phyloP scores from a whole-genome alignment of 306 rosid species.

The Trifolium dubium region DNA sequence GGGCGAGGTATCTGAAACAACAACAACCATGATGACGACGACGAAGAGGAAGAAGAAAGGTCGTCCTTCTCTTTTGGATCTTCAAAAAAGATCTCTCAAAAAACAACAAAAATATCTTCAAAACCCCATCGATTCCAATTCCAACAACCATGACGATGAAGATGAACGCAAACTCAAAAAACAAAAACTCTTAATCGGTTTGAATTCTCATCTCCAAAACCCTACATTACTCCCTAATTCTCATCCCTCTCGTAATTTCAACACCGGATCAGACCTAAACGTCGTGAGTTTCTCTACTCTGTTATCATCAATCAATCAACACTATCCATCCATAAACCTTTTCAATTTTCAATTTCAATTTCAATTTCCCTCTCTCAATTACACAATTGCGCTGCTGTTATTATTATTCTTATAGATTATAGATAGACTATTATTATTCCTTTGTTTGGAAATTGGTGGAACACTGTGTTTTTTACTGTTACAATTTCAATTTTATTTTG shows the following conservation, averaged over 20 bases:
- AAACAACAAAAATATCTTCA: constrained; percentile 55
- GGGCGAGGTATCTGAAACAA: constrained; percentile 68
- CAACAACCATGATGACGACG: constrained; percentile 28
- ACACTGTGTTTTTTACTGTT: background rate
- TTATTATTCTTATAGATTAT: too few relatives aligned
- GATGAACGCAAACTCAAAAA: constrained; percentile 84
- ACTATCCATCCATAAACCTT: background rate
- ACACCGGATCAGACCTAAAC: constrained; percentile 58
- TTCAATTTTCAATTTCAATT: background rate
- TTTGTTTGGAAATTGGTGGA: too few relatives aligned
- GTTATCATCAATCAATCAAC: constrained; percentile 8
- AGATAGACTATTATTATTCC: too few relatives aligned
- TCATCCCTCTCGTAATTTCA: constrained; percentile 44
- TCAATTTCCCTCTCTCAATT: constrained; percentile 16
- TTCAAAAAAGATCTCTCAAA: constrained; percentile 82
- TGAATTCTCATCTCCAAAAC: constrained; percentile 53
- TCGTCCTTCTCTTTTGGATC: constrained; percentile 97
- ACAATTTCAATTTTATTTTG: background rate
- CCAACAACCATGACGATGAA: constrained; percentile 48
- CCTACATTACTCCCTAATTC: constrained; percentile 59
- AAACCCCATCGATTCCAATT: constrained; percentile 47
- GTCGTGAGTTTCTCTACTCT: constrained; percentile 36
- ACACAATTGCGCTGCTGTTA: background rate
- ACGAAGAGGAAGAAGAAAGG: constrained; percentile 92
- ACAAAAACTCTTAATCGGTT: constrained; percentile 69